Percentiles rank a stretch among this genome's conserved stretches.
Evolutionary conservation across 2,329 filamentous ascomycete species (phyloP).

Genomic region (Alternaria hordeiaustralica): DNA sequence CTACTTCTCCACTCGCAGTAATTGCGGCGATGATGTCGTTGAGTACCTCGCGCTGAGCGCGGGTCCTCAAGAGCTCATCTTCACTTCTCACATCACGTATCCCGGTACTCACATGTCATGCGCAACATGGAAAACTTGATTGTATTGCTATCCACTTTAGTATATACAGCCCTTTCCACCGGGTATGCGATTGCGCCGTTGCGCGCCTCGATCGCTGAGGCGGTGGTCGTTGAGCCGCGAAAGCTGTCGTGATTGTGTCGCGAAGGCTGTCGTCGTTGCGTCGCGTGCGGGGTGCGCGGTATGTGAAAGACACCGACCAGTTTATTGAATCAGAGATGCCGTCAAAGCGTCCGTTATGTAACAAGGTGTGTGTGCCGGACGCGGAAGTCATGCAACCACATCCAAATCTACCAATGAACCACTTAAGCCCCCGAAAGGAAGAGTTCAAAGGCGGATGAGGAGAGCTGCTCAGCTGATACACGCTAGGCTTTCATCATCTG

Average conservation of each 20-base stretch:
- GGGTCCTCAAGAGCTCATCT: background rate
- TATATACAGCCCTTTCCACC: slow-evolving; percentile 1
- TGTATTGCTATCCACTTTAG: slow-evolving; percentile 2
- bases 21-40: slow-evolving; percentile 24
- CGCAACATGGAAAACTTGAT: slow-evolving; percentile 3
- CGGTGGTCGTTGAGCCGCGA: background rate
- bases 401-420: slow-evolving; percentile 72
- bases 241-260: too few relatives aligned
- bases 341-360: slow-evolving; percentile 94
- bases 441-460: slow-evolving; percentile 74
- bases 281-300: slow-evolving; percentile 7
- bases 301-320: slow-evolving; percentile 59
- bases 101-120: background rate
- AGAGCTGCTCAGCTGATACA: slow-evolving; percentile 88
- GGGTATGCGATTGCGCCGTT: background rate
- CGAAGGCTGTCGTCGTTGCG: background rate
- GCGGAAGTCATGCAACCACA: slow-evolving; percentile 89
- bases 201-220: background rate
- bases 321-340: slow-evolving; percentile 86
- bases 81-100: background rate
- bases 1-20: slow-evolving; percentile 37
- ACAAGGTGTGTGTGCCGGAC: slow-evolving; percentile 99
- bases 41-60: background rate
- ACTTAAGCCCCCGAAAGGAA: slow-evolving; percentile 89
- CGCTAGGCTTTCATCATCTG: slow-evolving; percentile 99